phyloP scores from a whole-genome alignment of 169 alveolate genomes.

The Plasmodium adleri region DNA sequence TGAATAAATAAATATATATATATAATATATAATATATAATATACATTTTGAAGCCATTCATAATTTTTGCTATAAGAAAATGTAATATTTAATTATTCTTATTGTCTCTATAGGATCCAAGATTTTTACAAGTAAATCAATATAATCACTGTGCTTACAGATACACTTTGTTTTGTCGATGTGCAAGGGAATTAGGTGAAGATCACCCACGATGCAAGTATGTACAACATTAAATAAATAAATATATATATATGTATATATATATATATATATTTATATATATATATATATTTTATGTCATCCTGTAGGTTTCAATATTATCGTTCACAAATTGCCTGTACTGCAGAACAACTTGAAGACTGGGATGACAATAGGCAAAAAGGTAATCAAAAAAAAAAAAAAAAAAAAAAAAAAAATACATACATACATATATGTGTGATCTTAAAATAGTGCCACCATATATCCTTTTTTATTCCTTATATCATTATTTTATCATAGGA shows the following conservation, averaged over 20 bases:
- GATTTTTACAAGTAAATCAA: slow-evolving; percentile 81
- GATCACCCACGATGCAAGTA: slow-evolving; percentile 87
- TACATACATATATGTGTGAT: no score
- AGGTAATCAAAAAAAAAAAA: slow-evolving; percentile 20
- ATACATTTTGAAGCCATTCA: neutral
- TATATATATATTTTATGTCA: neutral
- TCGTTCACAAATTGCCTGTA: slow-evolving; percentile 86
- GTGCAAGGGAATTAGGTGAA: slow-evolving; percentile 85
- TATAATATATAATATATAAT: neutral
- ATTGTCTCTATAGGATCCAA: slow-evolving; percentile 80
- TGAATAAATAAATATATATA: neutral
- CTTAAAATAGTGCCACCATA: no score
- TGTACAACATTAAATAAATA: neutral
- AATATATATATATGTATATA: neutral
- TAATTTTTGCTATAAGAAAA: neutral
- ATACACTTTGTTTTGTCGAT: slow-evolving; percentile 83
- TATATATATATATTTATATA: neutral
- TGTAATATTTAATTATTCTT: neutral
- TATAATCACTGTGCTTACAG: slow-evolving; percentile 81
- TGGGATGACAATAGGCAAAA: slow-evolving; percentile 69
- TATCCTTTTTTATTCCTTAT: neutral
- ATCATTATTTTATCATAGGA: slow-evolving; percentile 18
- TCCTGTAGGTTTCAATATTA: slow-evolving; percentile 83
- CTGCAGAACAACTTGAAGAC: slow-evolving; percentile 81
- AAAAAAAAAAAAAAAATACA: neutral